Conservation (phyloP, 345 rosid species). For the Luvunga scandens region DNA sequence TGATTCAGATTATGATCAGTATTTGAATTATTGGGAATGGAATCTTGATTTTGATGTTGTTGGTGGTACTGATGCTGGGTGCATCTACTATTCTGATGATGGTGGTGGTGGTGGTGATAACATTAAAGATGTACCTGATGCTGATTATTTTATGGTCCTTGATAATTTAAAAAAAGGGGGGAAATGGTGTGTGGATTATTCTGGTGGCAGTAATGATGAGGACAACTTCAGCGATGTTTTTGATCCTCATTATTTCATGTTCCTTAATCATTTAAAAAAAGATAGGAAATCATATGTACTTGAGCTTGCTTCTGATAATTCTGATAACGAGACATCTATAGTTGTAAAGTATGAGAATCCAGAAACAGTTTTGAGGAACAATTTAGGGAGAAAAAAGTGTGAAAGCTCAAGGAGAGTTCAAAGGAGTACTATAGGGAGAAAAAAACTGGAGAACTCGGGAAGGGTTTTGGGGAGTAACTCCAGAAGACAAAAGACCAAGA, state of each 20-base stretch:
- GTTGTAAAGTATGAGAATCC: slow-evolving; percentile 23
- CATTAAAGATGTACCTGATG: neutral
- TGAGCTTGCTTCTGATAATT: slow-evolving; percentile 13
- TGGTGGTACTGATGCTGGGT: slow-evolving; percentile 1
- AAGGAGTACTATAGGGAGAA: neutral
- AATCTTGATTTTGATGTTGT: neutral
- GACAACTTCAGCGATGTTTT: neutral
- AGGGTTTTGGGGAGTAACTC: neutral
- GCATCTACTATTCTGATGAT: neutral
- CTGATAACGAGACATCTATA: neutral
- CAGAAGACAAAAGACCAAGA: neutral
- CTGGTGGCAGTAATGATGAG: too few species aligned
- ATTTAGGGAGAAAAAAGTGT: slow-evolving; percentile 18
- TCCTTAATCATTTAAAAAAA: slow-evolving; percentile 32
- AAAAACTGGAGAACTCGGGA: neutral
- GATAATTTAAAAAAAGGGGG: too few species aligned
- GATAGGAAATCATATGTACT: slow-evolving; percentile 32
- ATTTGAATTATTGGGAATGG: neutral
- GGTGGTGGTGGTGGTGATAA: neutral
- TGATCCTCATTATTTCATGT: slow-evolving; percentile 36
- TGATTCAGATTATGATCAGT: slow-evolving; percentile 16
- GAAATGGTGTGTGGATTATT: too few species aligned
- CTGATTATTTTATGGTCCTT: too few species aligned
- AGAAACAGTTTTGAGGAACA: slow-evolving; percentile 1
- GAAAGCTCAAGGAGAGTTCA: neutral